Evolutionary conservation across 371 early-diverging fungal species (phyloP).

Genomic region (Mucor velutinosus): DNA sequence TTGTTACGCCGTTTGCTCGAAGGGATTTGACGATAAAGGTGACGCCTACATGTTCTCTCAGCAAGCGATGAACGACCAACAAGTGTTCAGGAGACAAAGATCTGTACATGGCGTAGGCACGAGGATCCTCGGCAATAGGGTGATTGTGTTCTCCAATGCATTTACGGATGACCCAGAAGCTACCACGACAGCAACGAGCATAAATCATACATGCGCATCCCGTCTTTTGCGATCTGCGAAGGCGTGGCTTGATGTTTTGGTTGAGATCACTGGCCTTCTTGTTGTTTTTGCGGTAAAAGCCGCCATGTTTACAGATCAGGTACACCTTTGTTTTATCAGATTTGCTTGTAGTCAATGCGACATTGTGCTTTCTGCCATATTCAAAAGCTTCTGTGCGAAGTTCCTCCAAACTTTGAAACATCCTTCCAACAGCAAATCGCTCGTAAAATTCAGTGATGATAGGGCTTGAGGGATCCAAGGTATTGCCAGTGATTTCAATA

Average conservation of each 20-base stretch:
- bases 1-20: slow-evolving; percentile 13
- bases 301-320: slow-evolving; percentile 31
- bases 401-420: slow-evolving; percentile 10
- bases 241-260: slow-evolving; percentile 1
- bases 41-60: slow-evolving; percentile 15
- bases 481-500: background rate
- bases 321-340: slow-evolving; percentile 28
- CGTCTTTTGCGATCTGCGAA: slow-evolving; percentile 22
- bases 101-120: slow-evolving; percentile 24
- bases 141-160: slow-evolving; percentile 28
- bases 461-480: slow-evolving; percentile 3
- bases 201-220: slow-evolving; percentile 29
- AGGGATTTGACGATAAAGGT: slow-evolving; percentile 15
- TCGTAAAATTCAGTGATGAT: slow-evolving; percentile 20
- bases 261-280: slow-evolving; percentile 1
- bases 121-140: slow-evolving; percentile 16
- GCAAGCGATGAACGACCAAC: slow-evolving; percentile 6
- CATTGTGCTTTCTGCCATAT: slow-evolving; percentile 24
- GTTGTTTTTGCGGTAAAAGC: slow-evolving; percentile 18
- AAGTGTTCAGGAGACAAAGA: slow-evolving; percentile 19
- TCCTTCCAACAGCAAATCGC: slow-evolving; percentile 10
- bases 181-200: slow-evolving; percentile 16
- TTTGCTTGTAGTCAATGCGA: slow-evolving; percentile 24
- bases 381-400: slow-evolving; percentile 21
- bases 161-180: slow-evolving; percentile 22